A percentile compares a stretch with the other conserved stretches of the same genome.
Conservation (phyloP, 2,329 filamentous ascomycete genomes). For the Calonectria pseudoreteaudii region DNA sequence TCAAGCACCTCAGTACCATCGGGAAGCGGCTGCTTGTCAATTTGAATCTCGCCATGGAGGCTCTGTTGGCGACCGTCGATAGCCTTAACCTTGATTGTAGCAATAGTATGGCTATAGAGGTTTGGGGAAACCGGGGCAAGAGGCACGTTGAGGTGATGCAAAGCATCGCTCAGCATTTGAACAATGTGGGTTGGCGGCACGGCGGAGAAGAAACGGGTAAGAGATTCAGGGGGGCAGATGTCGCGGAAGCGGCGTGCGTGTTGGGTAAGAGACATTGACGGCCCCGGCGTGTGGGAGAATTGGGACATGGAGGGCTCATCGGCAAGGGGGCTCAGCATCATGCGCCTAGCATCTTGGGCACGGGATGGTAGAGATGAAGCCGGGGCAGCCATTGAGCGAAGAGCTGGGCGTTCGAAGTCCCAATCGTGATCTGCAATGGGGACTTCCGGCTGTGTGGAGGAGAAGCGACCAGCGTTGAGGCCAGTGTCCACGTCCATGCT, state of each 20-base stretch:
- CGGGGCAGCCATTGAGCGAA: constrained; percentile 63
- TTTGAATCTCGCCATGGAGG: constrained; percentile 79
- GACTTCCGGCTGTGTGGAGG: constrained; percentile 88
- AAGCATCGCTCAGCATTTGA: constrained; percentile 81
- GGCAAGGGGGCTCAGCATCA: constrained; percentile 73
- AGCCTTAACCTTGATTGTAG: constrained; percentile 79
- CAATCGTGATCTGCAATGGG: constrained; percentile 80
- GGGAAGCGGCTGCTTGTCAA: constrained; percentile 73
- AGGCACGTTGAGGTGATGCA: constrained; percentile 88
- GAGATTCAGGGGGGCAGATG: constrained; percentile 86
- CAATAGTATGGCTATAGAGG: constrained; percentile 66
- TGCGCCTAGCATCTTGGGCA: constrained; percentile 49
- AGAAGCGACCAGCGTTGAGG: constrained; percentile 63
- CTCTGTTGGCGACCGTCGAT: constrained; percentile 78
- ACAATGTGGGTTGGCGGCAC: constrained; percentile 81
- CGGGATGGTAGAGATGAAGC: constrained; percentile 49
- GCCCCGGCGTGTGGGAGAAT: constrained; percentile 82
- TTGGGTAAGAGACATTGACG: constrained; percentile 89
- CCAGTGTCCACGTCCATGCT: constrained; percentile 77
- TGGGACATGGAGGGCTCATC: constrained; percentile 90
- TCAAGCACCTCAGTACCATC: constrained; percentile 76
- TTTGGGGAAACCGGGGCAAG: constrained; percentile 64
- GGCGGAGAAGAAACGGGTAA: constrained; percentile 93
- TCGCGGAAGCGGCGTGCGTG: constrained; percentile 89
- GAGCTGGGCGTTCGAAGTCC: constrained; percentile 85